Base-by-base conservation (phyloP, 176 grass and related monocot species). In the Cocos nucifera region DNA sequence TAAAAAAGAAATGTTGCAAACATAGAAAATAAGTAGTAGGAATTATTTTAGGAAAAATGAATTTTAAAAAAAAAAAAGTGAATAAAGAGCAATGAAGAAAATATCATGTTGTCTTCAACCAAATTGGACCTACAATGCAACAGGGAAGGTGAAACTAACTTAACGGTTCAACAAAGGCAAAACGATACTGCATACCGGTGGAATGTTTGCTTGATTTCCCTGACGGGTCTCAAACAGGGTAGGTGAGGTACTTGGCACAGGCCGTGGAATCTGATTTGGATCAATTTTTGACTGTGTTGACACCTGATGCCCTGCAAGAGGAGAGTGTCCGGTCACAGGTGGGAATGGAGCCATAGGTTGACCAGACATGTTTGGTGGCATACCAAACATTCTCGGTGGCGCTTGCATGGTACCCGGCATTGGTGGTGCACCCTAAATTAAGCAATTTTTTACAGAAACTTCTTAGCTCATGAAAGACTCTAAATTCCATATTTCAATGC, bases 221-320 rank as follows among this genome's bases (percentile, higher is more conserved):
- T 80, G 85, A 64, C 85, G 85, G 23, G 89, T 95, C 64, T 95
- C 85, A 68, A 85, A 89, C 65, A 82, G 61, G 18, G 61, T 54
- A 19, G 82, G 56, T 54, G 84, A 85, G 17, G 89, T 69, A 76
- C 73, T 79, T 51, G 85, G 27, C 57, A 95, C 64, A 28, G 89
- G 89, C 35, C 89, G 59, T 17, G 89, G 89, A 70, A 95, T 88
- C 73, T 95, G 89, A 73, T 82, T 88, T 25, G 89, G 89, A 67
- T 95, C 89, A 22, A 95, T 95, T 67, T 88, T 95, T 3, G 85
- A 95, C 2, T 76, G 83, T 26, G 88, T 87, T 29, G 80, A 73
- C 15, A 88, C 72, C 61, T 85, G 78, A 51, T 78, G 64, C 66
- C 81, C 81, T 62, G 80, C 81, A 77, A 85, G 89, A 49, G 89